Base-by-base conservation (phyloP, 768 basidiomycete genomes). In the Pleurotus ostreatus region DNA sequence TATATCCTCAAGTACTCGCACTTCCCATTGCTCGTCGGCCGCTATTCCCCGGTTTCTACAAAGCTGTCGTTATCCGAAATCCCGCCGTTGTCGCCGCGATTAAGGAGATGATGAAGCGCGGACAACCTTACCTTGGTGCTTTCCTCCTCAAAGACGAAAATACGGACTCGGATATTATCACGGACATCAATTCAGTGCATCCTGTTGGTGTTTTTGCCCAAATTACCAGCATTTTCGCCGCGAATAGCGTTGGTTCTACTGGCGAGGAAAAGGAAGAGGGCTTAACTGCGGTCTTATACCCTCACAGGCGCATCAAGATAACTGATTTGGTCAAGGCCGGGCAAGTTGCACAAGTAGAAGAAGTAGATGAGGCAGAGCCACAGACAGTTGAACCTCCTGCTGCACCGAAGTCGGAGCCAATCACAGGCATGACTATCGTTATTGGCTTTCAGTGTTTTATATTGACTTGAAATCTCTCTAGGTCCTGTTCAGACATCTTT, bases 1-100 rank as follows among this genome's bases (percentile, higher is more conserved):
- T 83, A 57, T 98, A 98, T 70, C 95, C 96, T 1, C 92, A 96
- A 67, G 88, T 98, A 43, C 82, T 98, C 23, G 96, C 95, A 2
- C 82, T 98, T 0, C 96, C 96, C 3, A 98, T 98, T 58, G 94
- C 94, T 30, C 86, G 94, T 43, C 82, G 96, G 15, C 96, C 96
- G 1, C 85, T 98, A 46, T 98, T 98, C 74, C 96, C 96, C 3
- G 94, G 94, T 26, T 97, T 98, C 71, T 98, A 98, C 80, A 97
- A 98, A 69, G 96, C 95, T 2, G 95, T 98, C 49, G 94, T 98
- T 56, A 81, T 99, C 51, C 83, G 87, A 18, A 91, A 98, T 61
- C 92, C 93, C 0, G 80, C 84, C 0, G 96, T 99, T 30, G 94
- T 98, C 39, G 84, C 86, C 6, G 93, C 94, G 12, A 90, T 99